These are phyloP conservation scores for Cladophialophora carrionii DNA, from an alignment of 2,329 filamentous ascomycete genomes.

Conservation along the genomic window DNA sequence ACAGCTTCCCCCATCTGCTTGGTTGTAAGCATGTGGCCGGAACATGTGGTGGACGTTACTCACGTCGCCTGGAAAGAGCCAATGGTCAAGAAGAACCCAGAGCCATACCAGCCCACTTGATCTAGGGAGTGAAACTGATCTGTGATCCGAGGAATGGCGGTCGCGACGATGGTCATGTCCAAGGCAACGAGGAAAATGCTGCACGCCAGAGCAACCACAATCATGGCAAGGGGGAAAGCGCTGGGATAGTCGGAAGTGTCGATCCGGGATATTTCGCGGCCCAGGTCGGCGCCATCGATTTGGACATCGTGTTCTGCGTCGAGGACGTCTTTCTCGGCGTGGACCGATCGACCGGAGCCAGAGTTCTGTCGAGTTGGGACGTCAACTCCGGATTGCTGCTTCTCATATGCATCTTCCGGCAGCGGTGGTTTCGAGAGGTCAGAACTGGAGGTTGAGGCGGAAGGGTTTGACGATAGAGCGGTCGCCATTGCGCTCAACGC, in stretches of 20 bases:
- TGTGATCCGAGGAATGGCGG: slow-evolving; percentile 45
- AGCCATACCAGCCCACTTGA: slow-evolving; percentile 46
- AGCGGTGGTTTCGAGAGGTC: slow-evolving; percentile 33
- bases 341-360: slow-evolving; percentile 11
- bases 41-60: background rate
- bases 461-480: slow-evolving; percentile 21
- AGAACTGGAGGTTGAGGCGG: slow-evolving; percentile 30
- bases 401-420: slow-evolving; percentile 21
- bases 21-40: background rate
- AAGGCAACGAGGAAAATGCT: slow-evolving; percentile 39
- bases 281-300: slow-evolving; percentile 25
- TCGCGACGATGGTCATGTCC: slow-evolving; percentile 43
- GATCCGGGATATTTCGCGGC: slow-evolving; percentile 36
- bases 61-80: slow-evolving; percentile 41
- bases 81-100: slow-evolving; percentile 45
- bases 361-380: slow-evolving; percentile 6
- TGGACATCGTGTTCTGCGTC: slow-evolving; percentile 25
- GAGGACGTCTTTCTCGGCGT: slow-evolving; percentile 17
- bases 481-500: slow-evolving; percentile 22
- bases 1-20: slow-evolving; percentile 41
- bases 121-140: slow-evolving; percentile 43
- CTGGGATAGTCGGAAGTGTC: slow-evolving; percentile 37
- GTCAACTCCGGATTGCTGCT: slow-evolving; percentile 14
- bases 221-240: slow-evolving; percentile 35
- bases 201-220: slow-evolving; percentile 33